phyloP scores from a whole-genome alignment of 495 filamentous ascomycete genomes.

The Margaritispora aquatica region DNA sequence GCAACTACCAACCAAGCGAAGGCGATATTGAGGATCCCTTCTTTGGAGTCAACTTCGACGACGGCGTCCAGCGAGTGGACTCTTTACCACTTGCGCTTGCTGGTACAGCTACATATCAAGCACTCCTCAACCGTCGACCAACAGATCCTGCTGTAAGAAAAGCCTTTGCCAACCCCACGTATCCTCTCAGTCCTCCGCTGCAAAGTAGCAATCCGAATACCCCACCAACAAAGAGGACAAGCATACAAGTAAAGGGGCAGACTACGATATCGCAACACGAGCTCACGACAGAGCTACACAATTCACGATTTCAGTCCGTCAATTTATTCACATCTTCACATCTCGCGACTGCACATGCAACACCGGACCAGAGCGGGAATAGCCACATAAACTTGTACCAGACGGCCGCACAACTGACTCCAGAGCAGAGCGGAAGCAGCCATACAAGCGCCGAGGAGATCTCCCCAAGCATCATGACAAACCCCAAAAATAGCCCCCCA shows the following conservation, averaged over 20 bases:
- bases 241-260: constrained; percentile 7
- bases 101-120: background rate
- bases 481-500: constrained; percentile 38
- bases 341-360: constrained; percentile 28
- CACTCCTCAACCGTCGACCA: constrained; percentile 7
- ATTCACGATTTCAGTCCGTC: constrained; percentile 1
- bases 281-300: constrained; percentile 11
- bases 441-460: constrained; percentile 42
- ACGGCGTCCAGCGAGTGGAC: constrained; percentile 15
- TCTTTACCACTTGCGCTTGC: constrained; percentile 11
- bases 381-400: constrained; percentile 33
- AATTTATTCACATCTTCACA: constrained; percentile 3
- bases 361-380: constrained; percentile 41
- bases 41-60: constrained; percentile 26
- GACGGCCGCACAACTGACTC: constrained; percentile 37
- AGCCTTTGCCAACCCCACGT: constrained; percentile 12
- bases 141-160: constrained; percentile 8
- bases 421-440: constrained; percentile 38
- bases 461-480: constrained; percentile 28
- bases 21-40: constrained; percentile 22
- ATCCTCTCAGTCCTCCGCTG: constrained; percentile 18
- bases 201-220: constrained; percentile 19
- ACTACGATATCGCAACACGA: constrained; percentile 17
- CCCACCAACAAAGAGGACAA: constrained; percentile 7
- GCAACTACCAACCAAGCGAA: constrained; percentile 21